Percentiles rank a stretch among this genome's conserved stretches.
Conservation (phyloP, 208 protist species). For the Acanthamoeba castellanii region DNA sequence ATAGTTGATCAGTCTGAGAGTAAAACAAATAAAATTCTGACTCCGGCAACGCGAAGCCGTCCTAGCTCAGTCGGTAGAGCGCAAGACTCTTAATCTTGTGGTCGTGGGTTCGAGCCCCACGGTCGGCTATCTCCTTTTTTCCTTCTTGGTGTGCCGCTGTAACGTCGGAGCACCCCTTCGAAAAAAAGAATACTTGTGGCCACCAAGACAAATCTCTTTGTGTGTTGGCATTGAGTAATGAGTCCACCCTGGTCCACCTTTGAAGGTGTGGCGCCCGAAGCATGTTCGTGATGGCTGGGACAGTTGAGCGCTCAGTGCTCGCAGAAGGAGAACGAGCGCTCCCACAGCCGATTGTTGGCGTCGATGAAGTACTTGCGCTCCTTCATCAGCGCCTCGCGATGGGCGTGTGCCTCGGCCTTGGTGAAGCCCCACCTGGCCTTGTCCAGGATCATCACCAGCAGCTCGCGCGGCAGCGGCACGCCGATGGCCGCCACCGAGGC, state of each 20-base stretch:
- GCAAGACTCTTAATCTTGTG: constrained; percentile 94
- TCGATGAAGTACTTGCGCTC: constrained; percentile 79
- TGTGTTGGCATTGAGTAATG: too few species aligned
- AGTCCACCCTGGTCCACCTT: too few species aligned
- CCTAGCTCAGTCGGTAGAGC: constrained; percentile 65
- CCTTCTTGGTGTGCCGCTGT: too few species aligned
- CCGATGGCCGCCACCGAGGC: background rate
- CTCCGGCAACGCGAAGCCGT: too few species aligned
- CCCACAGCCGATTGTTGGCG: constrained; percentile 5
- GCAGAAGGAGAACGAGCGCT: background rate
- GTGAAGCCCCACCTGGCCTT: constrained; percentile 68
- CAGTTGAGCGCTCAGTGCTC: background rate
- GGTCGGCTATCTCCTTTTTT: constrained; percentile 47
- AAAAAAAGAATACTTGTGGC: too few species aligned
- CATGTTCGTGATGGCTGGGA: too few species aligned
- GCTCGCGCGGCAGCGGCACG: constrained; percentile 58
- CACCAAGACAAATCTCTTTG: too few species aligned
- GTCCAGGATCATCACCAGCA: constrained; percentile 65
- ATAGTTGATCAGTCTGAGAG: too few species aligned
- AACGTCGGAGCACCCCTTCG: too few species aligned
- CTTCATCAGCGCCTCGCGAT: constrained; percentile 81
- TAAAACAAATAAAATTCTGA: too few species aligned
- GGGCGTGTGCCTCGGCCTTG: constrained; percentile 69
- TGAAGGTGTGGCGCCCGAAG: too few species aligned
- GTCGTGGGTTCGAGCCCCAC: constrained; percentile 97